These are phyloP conservation scores for Tephrocybe rancida DNA, from an alignment of 768 basidiomycete genomes.

Conservation along the genomic window DNA sequence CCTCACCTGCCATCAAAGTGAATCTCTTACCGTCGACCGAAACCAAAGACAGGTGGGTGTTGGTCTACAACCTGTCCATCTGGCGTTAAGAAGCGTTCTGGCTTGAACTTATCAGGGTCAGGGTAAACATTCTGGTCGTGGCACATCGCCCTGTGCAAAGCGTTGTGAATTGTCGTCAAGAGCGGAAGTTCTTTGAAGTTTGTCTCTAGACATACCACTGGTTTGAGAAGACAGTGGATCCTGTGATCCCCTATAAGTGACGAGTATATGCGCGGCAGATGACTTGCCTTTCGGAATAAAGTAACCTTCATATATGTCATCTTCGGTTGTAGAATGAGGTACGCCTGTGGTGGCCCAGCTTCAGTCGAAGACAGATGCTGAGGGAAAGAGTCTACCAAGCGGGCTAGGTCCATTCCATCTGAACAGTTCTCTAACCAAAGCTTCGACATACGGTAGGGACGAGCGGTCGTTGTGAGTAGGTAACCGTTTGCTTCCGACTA, in stretches of 20 bases:
- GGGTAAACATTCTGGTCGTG: neutral
- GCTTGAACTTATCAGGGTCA: conserved; percentile 2
- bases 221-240: neutral
- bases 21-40: conserved; percentile 7
- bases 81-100: conserved; percentile 6
- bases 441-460: conserved; percentile 20
- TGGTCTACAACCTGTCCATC: conserved; percentile 3
- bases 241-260: neutral
- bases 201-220: neutral
- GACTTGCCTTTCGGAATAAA: conserved; percentile 4
- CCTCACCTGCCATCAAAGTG: neutral
- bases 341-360: neutral
- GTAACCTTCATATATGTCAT: conserved; percentile 5
- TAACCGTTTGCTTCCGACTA: conserved; percentile 18
- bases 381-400: neutral
- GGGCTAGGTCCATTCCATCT: conserved; percentile 2
- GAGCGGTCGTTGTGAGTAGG: conserved; percentile 17
- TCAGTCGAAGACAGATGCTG: neutral
- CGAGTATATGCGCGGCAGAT: neutral
- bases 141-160: neutral
- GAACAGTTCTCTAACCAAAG: conserved; percentile 13
- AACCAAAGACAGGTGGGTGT: conserved; percentile 2
- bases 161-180: neutral
- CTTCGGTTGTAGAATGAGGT: conserved; percentile 7
- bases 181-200: neutral